Base-by-base conservation (phyloP, 129 eudicot genomes). In the Chrysanthemum lavandulifolium region DNA sequence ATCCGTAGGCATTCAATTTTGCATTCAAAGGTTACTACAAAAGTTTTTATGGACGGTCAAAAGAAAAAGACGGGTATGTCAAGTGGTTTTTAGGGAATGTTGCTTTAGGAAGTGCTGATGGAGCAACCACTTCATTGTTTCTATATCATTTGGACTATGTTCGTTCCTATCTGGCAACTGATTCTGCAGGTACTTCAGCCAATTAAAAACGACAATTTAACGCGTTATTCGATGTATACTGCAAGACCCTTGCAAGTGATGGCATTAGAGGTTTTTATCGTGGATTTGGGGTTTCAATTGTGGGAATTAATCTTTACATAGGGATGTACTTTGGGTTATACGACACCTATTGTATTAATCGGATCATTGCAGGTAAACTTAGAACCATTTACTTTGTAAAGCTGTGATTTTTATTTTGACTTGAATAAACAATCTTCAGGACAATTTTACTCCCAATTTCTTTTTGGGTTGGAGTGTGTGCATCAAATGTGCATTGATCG, bases 11-110 rank as follows among this genome's bases (percentile, higher is more conserved):
- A 73, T 95, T 86, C 91, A 95, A 90, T 82, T 95, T 95, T 74
- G 99, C 99, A 49, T 90, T 95, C 81, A 95, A 91, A 88, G 99
- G 99, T 67, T 95, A 95, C 84, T 95, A 77, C 88, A 88, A 90
- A 79, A 71, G 79, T 70, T 48, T 90, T 27, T 83, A 90, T 69
- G 96, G 91, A 78, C 67, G 79, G 70, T 95, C 99, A 50, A 90
- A 84, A 83, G 97, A 95, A 79, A 90, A 77, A 82, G 97, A 95
- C 76, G 96, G 97, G 53, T 88, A 88, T 69, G 10, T 83, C 33
- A 90, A 88, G 84, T 91, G 97, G 99, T 95, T 95, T 88, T 83
- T 88, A 68, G 99, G 96, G 61, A 95, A 95, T 78, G 88, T 95
- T 78, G 99, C 97, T 82, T 90, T 96, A 4, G 97, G 97, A 45